A percentile compares a stretch with the other conserved stretches of the same genome.
phyloP scores from a whole-genome alignment of 1,139 yeast genomes.

The Meyerozyma smithsonii region DNA sequence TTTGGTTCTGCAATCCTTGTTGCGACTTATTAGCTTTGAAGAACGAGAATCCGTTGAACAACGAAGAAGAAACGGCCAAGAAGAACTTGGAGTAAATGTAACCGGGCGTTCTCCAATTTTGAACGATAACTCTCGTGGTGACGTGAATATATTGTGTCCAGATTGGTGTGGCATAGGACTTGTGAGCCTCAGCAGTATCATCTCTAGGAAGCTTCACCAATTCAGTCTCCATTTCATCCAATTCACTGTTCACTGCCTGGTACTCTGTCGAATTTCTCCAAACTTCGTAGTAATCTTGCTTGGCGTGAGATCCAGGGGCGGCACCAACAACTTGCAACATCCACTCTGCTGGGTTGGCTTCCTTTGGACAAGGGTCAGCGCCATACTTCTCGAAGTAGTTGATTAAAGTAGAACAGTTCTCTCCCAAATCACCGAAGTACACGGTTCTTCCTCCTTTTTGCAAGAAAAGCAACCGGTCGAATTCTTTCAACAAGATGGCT shows the following conservation, averaged over 20 bases:
- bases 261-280: slow-evolving; percentile 62
- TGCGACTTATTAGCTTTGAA: slow-evolving; percentile 58
- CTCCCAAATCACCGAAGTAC: slow-evolving; percentile 76
- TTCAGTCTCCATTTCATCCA: slow-evolving; percentile 42
- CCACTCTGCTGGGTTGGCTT: slow-evolving; percentile 81
- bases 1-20: slow-evolving; percentile 60
- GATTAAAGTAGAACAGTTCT: slow-evolving; percentile 54
- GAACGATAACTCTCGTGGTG: slow-evolving; percentile 51
- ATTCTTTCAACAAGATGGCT: slow-evolving; percentile 69
- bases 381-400: slow-evolving; percentile 69
- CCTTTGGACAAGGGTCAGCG: slow-evolving; percentile 50
- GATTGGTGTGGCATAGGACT: slow-evolving; percentile 42
- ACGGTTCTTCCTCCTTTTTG: slow-evolving; percentile 76
- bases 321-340: slow-evolving; percentile 78
- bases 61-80: slow-evolving; percentile 44
- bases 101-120: slow-evolving; percentile 72
- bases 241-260: slow-evolving; percentile 35
- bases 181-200: slow-evolving; percentile 26
- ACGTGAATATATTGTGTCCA: slow-evolving; percentile 49
- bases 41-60: slow-evolving; percentile 74
- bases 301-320: slow-evolving; percentile 70
- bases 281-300: slow-evolving; percentile 58
- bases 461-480: slow-evolving; percentile 68
- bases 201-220: slow-evolving; percentile 34
- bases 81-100: slow-evolving; percentile 65